Base-by-base conservation (phyloP, 257 asterid species). In the Phtheirospermum japonicum region DNA sequence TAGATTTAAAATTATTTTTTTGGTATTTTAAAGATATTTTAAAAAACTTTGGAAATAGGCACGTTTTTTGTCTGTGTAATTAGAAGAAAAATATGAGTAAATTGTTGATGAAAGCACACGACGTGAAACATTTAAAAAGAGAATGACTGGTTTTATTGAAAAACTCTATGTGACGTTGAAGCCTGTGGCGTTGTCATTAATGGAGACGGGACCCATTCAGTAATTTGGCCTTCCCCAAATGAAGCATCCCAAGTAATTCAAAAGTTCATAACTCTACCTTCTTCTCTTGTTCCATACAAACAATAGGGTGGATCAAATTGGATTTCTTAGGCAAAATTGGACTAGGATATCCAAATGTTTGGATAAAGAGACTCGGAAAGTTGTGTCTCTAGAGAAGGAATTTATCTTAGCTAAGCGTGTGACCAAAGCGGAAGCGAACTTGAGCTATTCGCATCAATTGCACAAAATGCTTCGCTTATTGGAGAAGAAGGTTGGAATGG, bases 51-150 rank as follows among this genome's bases (percentile, higher is more conserved):
- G n/a, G n/a, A n/a, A n/a, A n/a, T n/a, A n/a, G n/a, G n/a, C n/a
- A n/a, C n/a, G n/a, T n/a, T n/a, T n/a, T n/a, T n/a, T n/a, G n/a
- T n/a, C n/a, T n/a, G n/a, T n/a, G n/a, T n/a, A n/a, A 19, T 75
- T 77, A 55, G 80, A 77, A 77, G 60, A 75, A 62, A 83, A 52
- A 57, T 80, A 77, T 39, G 79, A 83, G 74, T 69, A 80, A 30
- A 65, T 83, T 49, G 69, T 80, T 14, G 80, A 83, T 46, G 83
- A 75, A 2, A 75, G 78, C 17, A 48, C 71, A 19, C 65, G 86
- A 30, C 77, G 77, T 8, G 82, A 77, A 70, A 73, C 83, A 11
- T 80, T 72, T 58, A 73, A 60, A 59, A 83, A 80, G 69, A 66
- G 53, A 76, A 83, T 74, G 76, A 33, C 55, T 0, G 74, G 82